Evolutionary conservation across 352 stramenopile genomes (phyloP).

Genomic region (Pythium scleroteichum): DNA sequence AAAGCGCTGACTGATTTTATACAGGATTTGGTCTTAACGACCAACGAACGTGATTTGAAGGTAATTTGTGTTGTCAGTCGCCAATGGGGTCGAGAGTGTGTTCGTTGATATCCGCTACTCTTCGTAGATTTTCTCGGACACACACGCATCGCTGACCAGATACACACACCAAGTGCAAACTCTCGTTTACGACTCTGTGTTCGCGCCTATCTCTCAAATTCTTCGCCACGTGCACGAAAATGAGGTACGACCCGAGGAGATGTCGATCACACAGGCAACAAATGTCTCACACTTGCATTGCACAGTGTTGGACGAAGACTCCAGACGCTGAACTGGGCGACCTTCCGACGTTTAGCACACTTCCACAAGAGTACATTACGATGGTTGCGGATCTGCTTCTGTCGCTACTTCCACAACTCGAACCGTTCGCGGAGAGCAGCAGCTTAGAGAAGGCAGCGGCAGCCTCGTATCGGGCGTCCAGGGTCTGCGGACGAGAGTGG

Average conservation of each 20-base stretch:
- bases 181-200: constrained; percentile 77
- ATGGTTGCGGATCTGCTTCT: constrained; percentile 73
- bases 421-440: constrained; percentile 78
- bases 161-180: constrained; percentile 45
- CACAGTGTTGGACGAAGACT: constrained; percentile 52
- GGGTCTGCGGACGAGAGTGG: constrained; percentile 63
- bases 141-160: constrained; percentile 13
- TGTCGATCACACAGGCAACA: background rate
- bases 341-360: constrained; percentile 70
- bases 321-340: constrained; percentile 49
- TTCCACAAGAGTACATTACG: constrained; percentile 88
- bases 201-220: constrained; percentile 54
- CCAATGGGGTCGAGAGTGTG: background rate
- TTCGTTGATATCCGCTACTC: background rate
- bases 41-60: constrained; percentile 14
- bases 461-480: constrained; percentile 50
- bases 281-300: background rate
- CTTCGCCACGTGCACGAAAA: constrained; percentile 49
- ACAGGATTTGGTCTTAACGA: constrained; percentile 34
- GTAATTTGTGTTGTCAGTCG: background rate
- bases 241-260: constrained; percentile 37
- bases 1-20: constrained; percentile 56
- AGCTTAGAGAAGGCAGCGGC: constrained; percentile 56
- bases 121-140: constrained; percentile 21
- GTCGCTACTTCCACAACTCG: constrained; percentile 76